Percentiles rank a stretch among this genome's conserved stretches.
These are phyloP conservation scores for Penicillium sp. DNA, from an alignment of 2,329 filamentous ascomycete genomes.

Conservation along the genomic window DNA sequence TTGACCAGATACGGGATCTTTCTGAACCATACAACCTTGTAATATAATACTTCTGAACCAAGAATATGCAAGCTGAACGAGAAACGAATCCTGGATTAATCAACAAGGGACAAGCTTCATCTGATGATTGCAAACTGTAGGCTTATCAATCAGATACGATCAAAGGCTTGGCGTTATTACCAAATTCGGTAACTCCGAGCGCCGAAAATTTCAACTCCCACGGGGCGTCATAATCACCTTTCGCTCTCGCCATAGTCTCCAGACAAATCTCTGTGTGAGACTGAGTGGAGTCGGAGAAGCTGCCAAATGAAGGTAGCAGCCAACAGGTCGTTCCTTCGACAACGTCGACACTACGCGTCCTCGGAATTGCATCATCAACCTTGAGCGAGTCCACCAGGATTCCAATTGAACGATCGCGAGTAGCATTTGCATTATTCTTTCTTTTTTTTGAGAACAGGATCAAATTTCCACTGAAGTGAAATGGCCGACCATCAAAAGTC, in stretches of 20 bases:
- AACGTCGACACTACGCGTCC: not conserved
- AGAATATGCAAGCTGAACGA: too few relatives aligned
- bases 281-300: not conserved
- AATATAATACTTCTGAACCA: too few relatives aligned
- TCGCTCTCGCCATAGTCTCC: not conserved
- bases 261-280: not conserved
- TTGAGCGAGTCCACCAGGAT: not conserved
- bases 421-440: not conserved
- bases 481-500: constrained; percentile 12
- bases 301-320: not conserved
- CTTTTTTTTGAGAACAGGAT: too few relatives aligned
- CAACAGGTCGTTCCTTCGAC: not conserved
- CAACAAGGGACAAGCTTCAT: too few relatives aligned
- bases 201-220: constrained; percentile 1
- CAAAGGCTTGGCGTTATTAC: constrained; percentile 6
- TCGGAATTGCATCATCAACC: not conserved
- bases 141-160: constrained; percentile 6
- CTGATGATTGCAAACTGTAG: too few relatives aligned
- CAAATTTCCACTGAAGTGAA: too few relatives aligned
- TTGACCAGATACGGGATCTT: too few relatives aligned
- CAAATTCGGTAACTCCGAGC: constrained; percentile 1
- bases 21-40: too few relatives aligned
- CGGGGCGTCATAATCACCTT: not conserved
- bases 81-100: too few relatives aligned
- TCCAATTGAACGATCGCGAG: not conserved